Evolutionary conservation across 768 basidiomycete genomes (phyloP).

Genomic region (Naganishia friedmannii): DNA sequence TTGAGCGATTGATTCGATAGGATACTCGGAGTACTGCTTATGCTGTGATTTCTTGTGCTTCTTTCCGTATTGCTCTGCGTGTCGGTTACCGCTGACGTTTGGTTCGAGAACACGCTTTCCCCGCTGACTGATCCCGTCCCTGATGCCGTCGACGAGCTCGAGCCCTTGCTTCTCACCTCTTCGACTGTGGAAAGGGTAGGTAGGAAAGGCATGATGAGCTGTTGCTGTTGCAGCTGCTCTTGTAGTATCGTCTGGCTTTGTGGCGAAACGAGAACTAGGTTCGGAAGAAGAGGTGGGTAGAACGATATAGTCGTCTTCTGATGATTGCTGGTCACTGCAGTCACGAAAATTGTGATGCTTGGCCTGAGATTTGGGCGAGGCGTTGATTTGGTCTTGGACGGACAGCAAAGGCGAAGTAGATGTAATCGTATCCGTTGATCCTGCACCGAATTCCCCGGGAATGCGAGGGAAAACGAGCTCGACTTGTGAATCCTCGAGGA

Average conservation of each 20-base stretch:
- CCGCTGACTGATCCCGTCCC: constrained; percentile 9
- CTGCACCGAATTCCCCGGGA: constrained; percentile 8
- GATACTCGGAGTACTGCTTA: not conserved
- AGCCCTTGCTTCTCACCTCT: constrained; percentile 17
- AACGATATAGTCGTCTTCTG: constrained; percentile 26
- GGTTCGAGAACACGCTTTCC: constrained; percentile 1
- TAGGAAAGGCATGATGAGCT: constrained; percentile 23
- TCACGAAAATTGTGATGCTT: constrained; percentile 20
- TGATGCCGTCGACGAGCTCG: constrained; percentile 3
- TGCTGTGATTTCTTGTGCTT: not conserved
- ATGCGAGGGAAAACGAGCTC: constrained; percentile 16
- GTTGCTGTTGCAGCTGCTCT: not conserved
- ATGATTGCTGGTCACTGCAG: constrained; percentile 7
- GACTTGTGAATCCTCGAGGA: constrained; percentile 14
- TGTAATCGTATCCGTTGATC: constrained; percentile 1
- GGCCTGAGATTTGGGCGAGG: not conserved
- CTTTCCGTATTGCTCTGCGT: not conserved
- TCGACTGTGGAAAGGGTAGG: constrained; percentile 19
- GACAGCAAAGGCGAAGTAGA: constrained; percentile 9
- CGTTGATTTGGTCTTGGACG: not conserved
- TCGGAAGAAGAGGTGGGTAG: not conserved
- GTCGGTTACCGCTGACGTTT: not conserved
- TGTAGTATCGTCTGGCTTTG: not conserved
- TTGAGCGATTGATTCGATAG: constrained; percentile 12
- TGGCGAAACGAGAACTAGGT: not conserved